phyloP scores from a whole-genome alignment of 164 flowering plant genomes.

The Macadamia tetraphylla region DNA sequence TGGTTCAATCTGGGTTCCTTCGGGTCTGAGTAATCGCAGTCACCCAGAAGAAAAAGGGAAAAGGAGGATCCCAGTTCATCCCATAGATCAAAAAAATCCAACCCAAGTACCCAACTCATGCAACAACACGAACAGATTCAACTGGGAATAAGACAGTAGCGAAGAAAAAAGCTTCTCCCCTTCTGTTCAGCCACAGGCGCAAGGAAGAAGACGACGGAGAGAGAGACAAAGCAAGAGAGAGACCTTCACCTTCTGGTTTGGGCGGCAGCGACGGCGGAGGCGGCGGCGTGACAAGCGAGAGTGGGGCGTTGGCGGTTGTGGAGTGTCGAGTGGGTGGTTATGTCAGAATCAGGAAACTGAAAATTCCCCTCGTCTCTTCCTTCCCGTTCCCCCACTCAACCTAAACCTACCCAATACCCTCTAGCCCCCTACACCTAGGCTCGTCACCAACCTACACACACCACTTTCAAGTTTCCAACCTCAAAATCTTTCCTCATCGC shows the following conservation, averaged over 20 bases:
- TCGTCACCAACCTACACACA: background rate
- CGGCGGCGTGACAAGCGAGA: background rate
- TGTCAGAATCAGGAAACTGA: constrained; percentile 13
- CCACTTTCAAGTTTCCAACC: no score
- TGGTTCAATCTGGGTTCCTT: constrained; percentile 2
- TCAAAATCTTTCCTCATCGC: no score
- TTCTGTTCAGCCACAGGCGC: no score
- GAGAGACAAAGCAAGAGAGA: background rate
- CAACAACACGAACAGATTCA: background rate
- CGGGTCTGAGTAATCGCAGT: constrained; percentile 2
- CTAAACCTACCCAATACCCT: background rate
- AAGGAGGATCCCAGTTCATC: background rate
- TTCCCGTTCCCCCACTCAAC: background rate
- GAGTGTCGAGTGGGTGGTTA: constrained; percentile 15
- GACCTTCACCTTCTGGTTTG: no score
- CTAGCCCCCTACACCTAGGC: background rate
- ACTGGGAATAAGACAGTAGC: no score
- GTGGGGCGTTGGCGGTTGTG: no score
- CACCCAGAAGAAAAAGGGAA: constrained; percentile 1
- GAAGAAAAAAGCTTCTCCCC: no score
- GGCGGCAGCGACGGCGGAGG: constrained; percentile 16
- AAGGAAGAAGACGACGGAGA: background rate
- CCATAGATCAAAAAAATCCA: background rate
- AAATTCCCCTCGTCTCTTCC: background rate
- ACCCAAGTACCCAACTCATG: background rate